Evolutionary conservation across 2,329 filamentous ascomycete species (phyloP).

Genomic region (Diaporthe humulicola): DNA sequence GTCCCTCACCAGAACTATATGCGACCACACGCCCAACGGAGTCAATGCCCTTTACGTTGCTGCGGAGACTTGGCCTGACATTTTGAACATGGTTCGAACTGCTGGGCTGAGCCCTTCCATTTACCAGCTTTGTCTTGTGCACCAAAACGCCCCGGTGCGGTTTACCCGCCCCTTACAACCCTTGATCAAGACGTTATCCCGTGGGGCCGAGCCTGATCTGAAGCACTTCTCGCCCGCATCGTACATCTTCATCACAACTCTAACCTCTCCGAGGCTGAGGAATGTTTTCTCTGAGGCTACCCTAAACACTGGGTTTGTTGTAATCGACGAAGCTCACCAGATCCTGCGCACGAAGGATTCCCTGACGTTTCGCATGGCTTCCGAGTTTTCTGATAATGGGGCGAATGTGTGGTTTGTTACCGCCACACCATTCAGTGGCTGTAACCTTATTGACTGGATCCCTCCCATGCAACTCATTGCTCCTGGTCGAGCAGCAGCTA

Average conservation of each 20-base stretch:
- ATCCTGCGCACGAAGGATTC: not conserved
- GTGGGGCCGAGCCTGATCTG: not conserved
- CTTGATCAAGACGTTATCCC: not conserved
- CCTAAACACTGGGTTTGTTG: not conserved
- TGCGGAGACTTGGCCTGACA: conserved; percentile 9
- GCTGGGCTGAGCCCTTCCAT: conserved; percentile 5
- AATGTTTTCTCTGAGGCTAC: not conserved
- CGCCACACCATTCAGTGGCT: not conserved
- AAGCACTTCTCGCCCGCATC: not conserved
- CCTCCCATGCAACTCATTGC: not conserved
- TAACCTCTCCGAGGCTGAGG: not conserved
- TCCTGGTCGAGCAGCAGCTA: not conserved
- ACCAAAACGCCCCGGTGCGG: conserved; percentile 6
- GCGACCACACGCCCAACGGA: not conserved
- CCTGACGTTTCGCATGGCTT: not conserved
- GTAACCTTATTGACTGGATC: not conserved
- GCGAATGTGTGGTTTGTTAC: conserved; percentile 5
- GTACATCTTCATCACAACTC: conserved; percentile 9
- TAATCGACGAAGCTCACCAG: not conserved
- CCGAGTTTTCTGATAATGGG: not conserved
- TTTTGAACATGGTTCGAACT: not conserved
- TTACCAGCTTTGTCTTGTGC: conserved; percentile 24
- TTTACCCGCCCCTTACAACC: conserved; percentile 6
- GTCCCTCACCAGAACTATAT: conserved; percentile 8
- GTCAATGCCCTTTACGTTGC: conserved; percentile 3